A percentile compares a stretch with the other conserved stretches of the same genome.
Evolutionary conservation across 345 rosid genomes (phyloP).

Genomic region (Lepidium aucheri): DNA sequence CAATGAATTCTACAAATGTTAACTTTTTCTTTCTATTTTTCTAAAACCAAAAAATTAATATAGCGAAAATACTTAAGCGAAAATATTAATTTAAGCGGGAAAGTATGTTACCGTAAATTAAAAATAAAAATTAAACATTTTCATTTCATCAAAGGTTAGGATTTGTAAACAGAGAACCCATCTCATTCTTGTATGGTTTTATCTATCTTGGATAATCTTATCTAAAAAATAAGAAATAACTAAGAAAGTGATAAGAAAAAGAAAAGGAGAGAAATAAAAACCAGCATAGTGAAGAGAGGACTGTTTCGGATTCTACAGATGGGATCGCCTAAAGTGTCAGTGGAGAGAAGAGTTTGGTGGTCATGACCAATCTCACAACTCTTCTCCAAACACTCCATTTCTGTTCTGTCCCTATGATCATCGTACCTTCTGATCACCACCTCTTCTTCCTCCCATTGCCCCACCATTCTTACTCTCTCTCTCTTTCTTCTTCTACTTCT

Average conservation of each 20-base stretch:
- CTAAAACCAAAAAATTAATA: no score
- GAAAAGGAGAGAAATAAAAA: slow-evolving; percentile 18
- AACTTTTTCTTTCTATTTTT: no score
- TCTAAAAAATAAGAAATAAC: background rate
- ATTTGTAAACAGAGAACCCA: background rate
- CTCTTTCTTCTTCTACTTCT: background rate
- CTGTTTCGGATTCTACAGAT: slow-evolving; percentile 68
- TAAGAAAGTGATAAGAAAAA: background rate
- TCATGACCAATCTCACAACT: slow-evolving; percentile 68
- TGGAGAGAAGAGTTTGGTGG: slow-evolving; percentile 46
- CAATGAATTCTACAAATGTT: background rate
- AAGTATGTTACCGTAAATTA: background rate
- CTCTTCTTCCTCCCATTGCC: slow-evolving; percentile 15
- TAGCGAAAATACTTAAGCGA: background rate
- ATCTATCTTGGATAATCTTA: background rate
- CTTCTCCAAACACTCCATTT: slow-evolving; percentile 51
- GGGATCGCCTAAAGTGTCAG: slow-evolving; percentile 84
- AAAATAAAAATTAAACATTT: background rate
- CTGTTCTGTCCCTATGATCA: slow-evolving; percentile 36
- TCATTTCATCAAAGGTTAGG: background rate
- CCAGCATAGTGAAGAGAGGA: slow-evolving; percentile 70
- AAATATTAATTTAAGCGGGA: background rate
- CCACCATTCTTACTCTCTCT: slow-evolving; percentile 10
- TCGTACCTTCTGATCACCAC: slow-evolving; percentile 51
- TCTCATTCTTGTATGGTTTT: no score